Base-by-base conservation (phyloP, 2,329 filamentous ascomycete species). In the Neocucurbitaria cava region DNA sequence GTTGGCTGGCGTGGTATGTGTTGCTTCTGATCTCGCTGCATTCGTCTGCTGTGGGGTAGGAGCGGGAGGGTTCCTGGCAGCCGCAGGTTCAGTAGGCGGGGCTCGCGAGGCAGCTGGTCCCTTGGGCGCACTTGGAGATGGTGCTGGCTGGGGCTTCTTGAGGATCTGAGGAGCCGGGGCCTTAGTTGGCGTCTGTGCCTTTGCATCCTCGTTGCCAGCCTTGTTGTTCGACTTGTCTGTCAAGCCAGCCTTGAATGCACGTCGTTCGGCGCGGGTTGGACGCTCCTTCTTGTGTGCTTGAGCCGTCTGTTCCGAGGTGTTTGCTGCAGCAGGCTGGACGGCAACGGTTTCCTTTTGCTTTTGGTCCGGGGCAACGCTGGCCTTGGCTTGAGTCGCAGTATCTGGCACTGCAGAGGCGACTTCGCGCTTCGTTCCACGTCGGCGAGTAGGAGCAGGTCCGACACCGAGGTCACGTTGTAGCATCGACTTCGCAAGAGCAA, bases 391-490 rank as follows among this genome's bases (percentile, higher is more conserved):
- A 2, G 65, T 36, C 8, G 48, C 39, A 18, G 60, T 38, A 15
- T 73, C 71, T 17, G 64, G 41, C 3, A 59, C 49, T 42, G 61
- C 57, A 30, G 64, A 40, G 28, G 64, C 65, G 26, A 69, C 60
- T 46, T 76, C 73, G 40, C 73, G 73, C 56, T 73, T 79, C 54
- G 70, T 72, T 15, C 74, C 74, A 31, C 76, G 72, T 43, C 74
- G 68, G 42, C 74, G 79, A 47, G 78, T 79, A n/a, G 78, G 74
- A 28, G 78, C 68, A 21, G 62, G 57, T 26, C 78, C 77, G 13
- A 88, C 77, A 11, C 86, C 86, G 20, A 88, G 75, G 68, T 89
- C 86, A 52, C 85, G 83, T 61, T 87, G 85, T 2, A 88, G 76
- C 69, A 88, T 87, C 44, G 83, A 83, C 39, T 83, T 82, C 3